Evolutionary conservation across 805 yeast genomes (phyloP), one percentile per base, ranked within the genome.

Genomic region (Candida insectalens): DNA sequence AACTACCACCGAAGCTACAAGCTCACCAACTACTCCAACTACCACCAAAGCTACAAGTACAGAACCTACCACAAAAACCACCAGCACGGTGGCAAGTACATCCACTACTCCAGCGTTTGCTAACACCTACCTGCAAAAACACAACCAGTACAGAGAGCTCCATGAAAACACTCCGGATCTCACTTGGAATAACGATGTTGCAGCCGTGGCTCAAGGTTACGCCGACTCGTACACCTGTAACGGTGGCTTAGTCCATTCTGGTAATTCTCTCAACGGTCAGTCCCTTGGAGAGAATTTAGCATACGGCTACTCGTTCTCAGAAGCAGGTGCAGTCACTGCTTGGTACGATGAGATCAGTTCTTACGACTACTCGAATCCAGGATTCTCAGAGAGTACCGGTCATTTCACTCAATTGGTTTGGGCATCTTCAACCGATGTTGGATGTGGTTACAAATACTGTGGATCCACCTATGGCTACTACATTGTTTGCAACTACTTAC

Each of bases 331-430:
- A 3, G 75, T 78, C 9, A 65, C 65, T 19, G 88, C 83, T 3
- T 83, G 94, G 92, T 83, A 81, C 60, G 62, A 68, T 41, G 94
- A 83, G 55, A 67, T 74, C 35, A 36, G 46, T 29, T 33, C 50
- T 5, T 81, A 78, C 60, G 58, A 68, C 50, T 74, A 66, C 57
- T 50, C 65, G 19, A 61, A 60, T 43, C 74, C 77, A 21, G 62
- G 57, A 2, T 69, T 62, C 55, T 45, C 64, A 29, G 59, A 49
- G 20, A 47, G 58, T 9, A 74, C 87, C 29, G 89, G 89, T 31
- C 95, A 84, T 57, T 84, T 82, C 59, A 81, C 94, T 15, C 92
- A 82, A 54, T 61, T 83, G 30, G 72, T 83, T 21, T 83, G 95
- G 95, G 68, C 65, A 42, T 53, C 60, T 19, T 62, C 83, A 20